Evolutionary conservation across 495 filamentous ascomycete genomes (phyloP).

Genomic region (Elaphomyces granulatus): DNA sequence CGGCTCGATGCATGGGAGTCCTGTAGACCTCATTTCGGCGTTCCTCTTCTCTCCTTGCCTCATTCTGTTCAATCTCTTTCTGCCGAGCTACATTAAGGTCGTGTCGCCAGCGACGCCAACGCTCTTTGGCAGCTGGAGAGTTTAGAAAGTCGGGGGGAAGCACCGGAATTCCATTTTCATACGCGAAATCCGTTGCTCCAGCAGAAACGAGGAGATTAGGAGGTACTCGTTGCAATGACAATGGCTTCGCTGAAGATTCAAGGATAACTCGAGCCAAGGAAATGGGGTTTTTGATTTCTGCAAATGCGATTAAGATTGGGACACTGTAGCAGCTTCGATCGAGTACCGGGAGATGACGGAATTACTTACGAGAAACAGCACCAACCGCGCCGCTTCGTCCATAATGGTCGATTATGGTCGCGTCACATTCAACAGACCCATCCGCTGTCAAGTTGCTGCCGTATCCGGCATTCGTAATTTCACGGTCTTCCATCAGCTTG

Average conservation of each 20-base stretch:
- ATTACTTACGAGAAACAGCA: conserved; percentile 64
- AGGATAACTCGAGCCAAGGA: conserved; percentile 70
- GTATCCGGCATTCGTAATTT: conserved; percentile 92
- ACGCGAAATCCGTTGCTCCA: conserved; percentile 75
- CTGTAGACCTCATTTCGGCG: background rate
- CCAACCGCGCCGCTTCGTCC: conserved; percentile 89
- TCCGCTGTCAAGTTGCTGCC: conserved; percentile 91
- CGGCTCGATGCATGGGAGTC: background rate
- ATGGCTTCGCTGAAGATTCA: conserved; percentile 50
- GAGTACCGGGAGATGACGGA: background rate
- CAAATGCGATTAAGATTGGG: background rate
- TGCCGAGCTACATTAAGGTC: conserved; percentile 48
- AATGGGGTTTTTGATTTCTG: conserved; percentile 88
- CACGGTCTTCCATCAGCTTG: conserved; percentile 71
- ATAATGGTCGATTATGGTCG: conserved; percentile 76
- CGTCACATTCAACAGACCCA: conserved; percentile 86
- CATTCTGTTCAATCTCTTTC: background rate
- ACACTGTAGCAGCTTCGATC: conserved; percentile 2
- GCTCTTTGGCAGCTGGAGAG: conserved; percentile 54
- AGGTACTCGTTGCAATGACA: conserved; percentile 75
- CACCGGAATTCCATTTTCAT: conserved; percentile 53
- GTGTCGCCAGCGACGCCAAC: conserved; percentile 60
- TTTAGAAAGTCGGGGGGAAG: conserved; percentile 59
- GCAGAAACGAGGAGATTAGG: conserved; percentile 80
- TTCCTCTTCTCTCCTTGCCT: background rate